Evolutionary conservation across 805 yeast genomes (phyloP), one percentile per base, ranked within the genome.

Genomic region (Cyberlindnera americana): DNA sequence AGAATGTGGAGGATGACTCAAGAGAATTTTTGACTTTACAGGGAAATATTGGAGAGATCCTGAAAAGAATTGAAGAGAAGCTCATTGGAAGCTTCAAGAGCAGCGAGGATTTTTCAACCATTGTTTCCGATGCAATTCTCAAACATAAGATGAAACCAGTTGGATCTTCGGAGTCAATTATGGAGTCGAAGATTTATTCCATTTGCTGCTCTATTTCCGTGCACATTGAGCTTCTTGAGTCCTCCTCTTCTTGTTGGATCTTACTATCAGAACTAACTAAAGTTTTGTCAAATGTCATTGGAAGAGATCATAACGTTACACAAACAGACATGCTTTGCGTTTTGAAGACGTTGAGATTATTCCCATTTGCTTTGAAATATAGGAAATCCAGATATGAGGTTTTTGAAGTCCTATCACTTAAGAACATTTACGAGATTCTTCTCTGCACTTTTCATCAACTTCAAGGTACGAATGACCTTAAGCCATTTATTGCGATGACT

Each of bases 381-480:
- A 41, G 53, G 38, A 44, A 43, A 11, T 35, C 55, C 1, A 36
- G 48, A 18, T 46, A 37, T 28, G 40, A 44, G 19, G 43, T 19
- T 2, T 37, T 40, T 37, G 57, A 52, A 31, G n/a, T 35, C 2
- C 13, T 38, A 17, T 45, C 53, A 5, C 14, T 51, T 25, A 35
- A 15, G 13, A 36, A 44, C 24, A 37, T 51, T 14, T 54, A 46
- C 29, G 25, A 35, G 7, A 34, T 49, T 6, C 33, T 54, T 7
- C 17, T 22, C 11, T 7, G 14, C 3, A n/a, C 40, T 5, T 41
- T 37, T 19, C 37, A 30, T 9, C 17, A 41, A 6, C 39, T 53
- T 16, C 40, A 40, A 29, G 59, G 59, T 8, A 42, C 51, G 3
- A 47, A 45, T 26, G 59, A 54, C 2, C 14, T 38, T 18, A 18